Base-by-base conservation (phyloP, 495 filamentous ascomycete genomes). In the Trichoderma parareesei region DNA sequence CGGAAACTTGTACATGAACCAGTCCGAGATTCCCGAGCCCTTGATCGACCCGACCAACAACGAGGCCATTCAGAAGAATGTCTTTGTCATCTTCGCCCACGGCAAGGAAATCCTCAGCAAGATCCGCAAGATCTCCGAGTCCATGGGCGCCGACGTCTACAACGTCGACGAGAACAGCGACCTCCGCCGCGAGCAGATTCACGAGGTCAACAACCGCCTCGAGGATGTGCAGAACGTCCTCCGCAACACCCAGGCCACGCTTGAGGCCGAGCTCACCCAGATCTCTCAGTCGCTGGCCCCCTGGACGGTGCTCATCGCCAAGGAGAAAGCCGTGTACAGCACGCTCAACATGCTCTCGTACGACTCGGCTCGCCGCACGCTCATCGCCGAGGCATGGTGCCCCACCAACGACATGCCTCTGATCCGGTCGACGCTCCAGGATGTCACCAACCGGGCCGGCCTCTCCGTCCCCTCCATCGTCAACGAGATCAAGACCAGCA, bases 1-100 rank as follows among this genome's bases (percentile, higher is more conserved):
- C 70, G 94, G 94, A 68, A 99, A 99, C 77, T 84, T 99, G 20
- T 99, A 97, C 79, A 99, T 99, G 94, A 99, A 98, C 78, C 94
- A 99, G 80, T 91, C 93, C 42, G 94, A 98, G 79, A 98, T 99
- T 63, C 87, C 91, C 38, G 91, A 98, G 69, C 86, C 91, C n/a
- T 90, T 99, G 65, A 82, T 95, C 74, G 91, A 99, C 75, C 94
- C 94, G 33, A 79, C 84, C 68, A 96, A 85, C 78, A 96, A 97
- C 76, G 94, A 98, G 75, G 81, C 88, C 59, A 82, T 95, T 67
- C 86, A 87, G 76, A 99, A 99, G 87, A 99, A 96, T 71, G 94
- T 98, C 65, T 99, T 98, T 70, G 93, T 99, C 66, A 98, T 99
- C 72, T 99, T 99, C 72, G 93, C 95, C 37, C 95, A 99, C 69